phyloP scores from a whole-genome alignment of 2,329 filamentous ascomycete species.

The Penicillium sp. region DNA sequence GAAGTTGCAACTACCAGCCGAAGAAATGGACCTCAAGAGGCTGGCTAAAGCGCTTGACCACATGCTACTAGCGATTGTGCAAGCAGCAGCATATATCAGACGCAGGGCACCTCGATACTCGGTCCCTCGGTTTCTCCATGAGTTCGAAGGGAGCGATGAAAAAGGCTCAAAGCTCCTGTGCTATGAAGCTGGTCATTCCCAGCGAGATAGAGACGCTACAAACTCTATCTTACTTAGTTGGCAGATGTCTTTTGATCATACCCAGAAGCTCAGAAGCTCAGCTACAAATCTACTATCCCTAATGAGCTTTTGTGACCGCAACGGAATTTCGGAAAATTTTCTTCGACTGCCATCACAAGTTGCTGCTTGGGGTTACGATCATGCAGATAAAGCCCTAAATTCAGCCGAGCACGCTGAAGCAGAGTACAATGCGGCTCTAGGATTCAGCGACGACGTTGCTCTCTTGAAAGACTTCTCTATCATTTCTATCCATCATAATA shows the following conservation, averaged over 20 bases:
- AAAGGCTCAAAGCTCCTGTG: constrained; percentile 23
- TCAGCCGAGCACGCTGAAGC: not conserved
- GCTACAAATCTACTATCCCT: constrained; percentile 30
- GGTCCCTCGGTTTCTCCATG: no score
- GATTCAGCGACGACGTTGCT: constrained; percentile 22
- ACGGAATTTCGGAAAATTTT: constrained; percentile 24
- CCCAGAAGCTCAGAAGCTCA: constrained; percentile 19
- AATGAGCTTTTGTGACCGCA: constrained; percentile 30
- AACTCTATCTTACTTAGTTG: constrained; percentile 34
- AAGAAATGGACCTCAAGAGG: not conserved
- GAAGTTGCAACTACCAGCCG: constrained; percentile 19
- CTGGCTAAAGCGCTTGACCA: not conserved
- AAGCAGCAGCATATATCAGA: constrained; percentile 33
- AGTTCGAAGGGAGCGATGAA: no score
- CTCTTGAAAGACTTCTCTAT: constrained; percentile 25
- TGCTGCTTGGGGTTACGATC: not conserved
- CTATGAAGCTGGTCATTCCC: constrained; percentile 24
- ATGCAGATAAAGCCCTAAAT: not conserved
- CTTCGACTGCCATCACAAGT: constrained; percentile 2
- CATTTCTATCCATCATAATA: constrained; percentile 11
- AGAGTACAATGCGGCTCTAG: not conserved
- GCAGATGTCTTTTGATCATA: constrained; percentile 36
- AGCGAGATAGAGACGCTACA: constrained; percentile 22
- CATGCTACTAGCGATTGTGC: constrained; percentile 30
- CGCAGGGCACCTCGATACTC: no score